These are phyloP conservation scores for Phaseolus coccineus DNA, from an alignment of 331 rosid genomes.

Conservation along the genomic window DNA sequence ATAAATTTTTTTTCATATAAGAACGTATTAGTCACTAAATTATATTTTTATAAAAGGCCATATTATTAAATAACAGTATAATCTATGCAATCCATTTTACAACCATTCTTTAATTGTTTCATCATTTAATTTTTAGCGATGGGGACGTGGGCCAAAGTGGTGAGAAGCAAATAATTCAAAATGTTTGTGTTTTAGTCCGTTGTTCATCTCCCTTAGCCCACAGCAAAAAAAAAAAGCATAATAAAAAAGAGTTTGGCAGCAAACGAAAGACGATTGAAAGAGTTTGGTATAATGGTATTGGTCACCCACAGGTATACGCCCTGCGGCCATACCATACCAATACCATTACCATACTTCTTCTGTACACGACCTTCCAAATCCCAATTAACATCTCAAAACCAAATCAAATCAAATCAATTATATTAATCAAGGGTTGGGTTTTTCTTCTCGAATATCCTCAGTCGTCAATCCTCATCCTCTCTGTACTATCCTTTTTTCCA, in stretches of 20 bases:
- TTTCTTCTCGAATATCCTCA: constrained; percentile 39
- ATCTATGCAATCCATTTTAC: too few species aligned
- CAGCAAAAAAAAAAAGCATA: background rate
- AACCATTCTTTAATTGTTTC: too few species aligned
- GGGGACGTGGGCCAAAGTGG: background rate
- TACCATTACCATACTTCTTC: background rate
- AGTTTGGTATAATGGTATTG: constrained; percentile 22
- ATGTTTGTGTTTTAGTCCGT: background rate
- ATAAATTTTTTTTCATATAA: too few species aligned
- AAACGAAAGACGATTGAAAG: background rate
- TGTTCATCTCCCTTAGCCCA: constrained; percentile 44
- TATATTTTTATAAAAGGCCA: too few species aligned
- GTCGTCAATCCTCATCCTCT: background rate
- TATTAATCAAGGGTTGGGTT: constrained; percentile 6
- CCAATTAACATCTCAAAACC: background rate
- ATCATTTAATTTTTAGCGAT: background rate
- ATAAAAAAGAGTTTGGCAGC: constrained; percentile 34
- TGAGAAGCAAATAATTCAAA: background rate
- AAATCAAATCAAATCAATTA: background rate
- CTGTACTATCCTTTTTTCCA: constrained; percentile 1
- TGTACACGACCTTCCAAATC: background rate
- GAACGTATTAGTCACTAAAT: too few species aligned
- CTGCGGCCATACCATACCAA: background rate
- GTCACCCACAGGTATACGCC: background rate
- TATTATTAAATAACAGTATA: too few species aligned